A percentile compares a stretch with the other conserved stretches of the same genome.
Conservation (phyloP, 768 basidiomycete species). For the Termitomyces heimii region DNA sequence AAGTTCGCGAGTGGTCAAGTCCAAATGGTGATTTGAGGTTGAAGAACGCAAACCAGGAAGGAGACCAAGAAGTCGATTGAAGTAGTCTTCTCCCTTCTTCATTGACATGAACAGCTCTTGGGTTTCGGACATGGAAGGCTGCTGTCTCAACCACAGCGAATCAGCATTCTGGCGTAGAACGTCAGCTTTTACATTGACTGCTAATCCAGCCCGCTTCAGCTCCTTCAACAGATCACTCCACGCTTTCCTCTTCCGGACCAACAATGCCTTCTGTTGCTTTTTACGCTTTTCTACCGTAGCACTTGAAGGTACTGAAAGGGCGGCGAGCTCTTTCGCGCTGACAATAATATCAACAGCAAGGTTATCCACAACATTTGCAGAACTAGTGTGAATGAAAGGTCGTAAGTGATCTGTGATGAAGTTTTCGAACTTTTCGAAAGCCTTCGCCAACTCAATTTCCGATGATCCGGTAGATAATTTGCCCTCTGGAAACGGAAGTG, state of each 20-base stretch:
- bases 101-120: conserved; percentile 17
- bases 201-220: conserved; percentile 72
- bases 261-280: conserved; percentile 66
- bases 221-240: conserved; percentile 91
- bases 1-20: conserved; percentile 83
- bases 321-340: conserved; percentile 52
- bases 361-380: conserved; percentile 43
- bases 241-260: conserved; percentile 82
- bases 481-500: conserved; percentile 11
- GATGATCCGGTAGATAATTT: conserved; percentile 11
- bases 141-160: conserved; percentile 61
- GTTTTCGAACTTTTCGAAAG: conserved; percentile 42
- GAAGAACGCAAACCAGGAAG: conserved; percentile 63
- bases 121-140: conserved; percentile 32
- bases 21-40: conserved; percentile 67
- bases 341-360: conserved; percentile 59
- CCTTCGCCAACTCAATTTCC: conserved; percentile 37
- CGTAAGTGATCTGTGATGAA: conserved; percentile 38
- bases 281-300: conserved; percentile 43
- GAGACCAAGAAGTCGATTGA: conserved; percentile 52
- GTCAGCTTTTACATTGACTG: conserved; percentile 66
- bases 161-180: conserved; percentile 50
- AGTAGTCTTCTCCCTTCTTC: conserved; percentile 55
- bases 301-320: conserved; percentile 33
- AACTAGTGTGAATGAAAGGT: conserved; percentile 32